These are phyloP conservation scores for Breynia disticha DNA, from an alignment of 441 rosid genomes.

Conservation along the genomic window DNA sequence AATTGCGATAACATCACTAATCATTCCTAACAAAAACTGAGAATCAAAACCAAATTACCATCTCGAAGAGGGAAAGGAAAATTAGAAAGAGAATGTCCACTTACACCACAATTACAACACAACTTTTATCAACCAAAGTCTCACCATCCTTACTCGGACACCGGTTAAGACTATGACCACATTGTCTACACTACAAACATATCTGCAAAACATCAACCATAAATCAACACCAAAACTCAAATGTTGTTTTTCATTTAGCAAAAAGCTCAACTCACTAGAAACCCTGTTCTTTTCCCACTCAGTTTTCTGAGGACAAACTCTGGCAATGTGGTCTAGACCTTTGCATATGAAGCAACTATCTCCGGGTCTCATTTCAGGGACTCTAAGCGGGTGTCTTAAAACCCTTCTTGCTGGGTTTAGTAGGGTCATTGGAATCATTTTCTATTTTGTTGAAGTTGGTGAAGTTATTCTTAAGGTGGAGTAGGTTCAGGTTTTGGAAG, in stretches of 20 bases:
- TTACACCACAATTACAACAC: slow-evolving; percentile 87
- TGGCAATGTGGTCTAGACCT: slow-evolving; percentile 73
- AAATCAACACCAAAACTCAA: slow-evolving; percentile 4
- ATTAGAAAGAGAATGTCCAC: slow-evolving; percentile 63
- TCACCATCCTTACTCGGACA: slow-evolving; percentile 62
- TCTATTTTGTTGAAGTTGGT: slow-evolving; percentile 51
- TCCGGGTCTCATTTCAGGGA: slow-evolving; percentile 93
- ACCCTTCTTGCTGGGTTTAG: slow-evolving; percentile 24
- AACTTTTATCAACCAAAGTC: slow-evolving; percentile 35
- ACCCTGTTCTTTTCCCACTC: slow-evolving; percentile 95
- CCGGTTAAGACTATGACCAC: slow-evolving; percentile 83
- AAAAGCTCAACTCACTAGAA: slow-evolving; percentile 6
- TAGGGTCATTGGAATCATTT: slow-evolving; percentile 25
- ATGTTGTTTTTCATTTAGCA: too few relatives aligned
- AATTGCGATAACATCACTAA: too few relatives aligned
- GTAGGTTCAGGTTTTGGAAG: slow-evolving; percentile 65
- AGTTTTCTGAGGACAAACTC: slow-evolving; percentile 63
- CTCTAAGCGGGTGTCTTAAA: slow-evolving; percentile 68
- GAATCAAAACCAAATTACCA: too few relatives aligned
- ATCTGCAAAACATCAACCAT: slow-evolving; percentile 34
- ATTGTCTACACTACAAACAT: slow-evolving; percentile 74
- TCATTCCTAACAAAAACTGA: too few relatives aligned
- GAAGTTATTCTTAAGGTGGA: slow-evolving; percentile 41
- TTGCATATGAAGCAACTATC: slow-evolving; percentile 82
- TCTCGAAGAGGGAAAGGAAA: slow-evolving; percentile 69